phyloP scores from a whole-genome alignment of 2,329 filamentous ascomycete species.

The Purpureocillium takamizusanense region DNA sequence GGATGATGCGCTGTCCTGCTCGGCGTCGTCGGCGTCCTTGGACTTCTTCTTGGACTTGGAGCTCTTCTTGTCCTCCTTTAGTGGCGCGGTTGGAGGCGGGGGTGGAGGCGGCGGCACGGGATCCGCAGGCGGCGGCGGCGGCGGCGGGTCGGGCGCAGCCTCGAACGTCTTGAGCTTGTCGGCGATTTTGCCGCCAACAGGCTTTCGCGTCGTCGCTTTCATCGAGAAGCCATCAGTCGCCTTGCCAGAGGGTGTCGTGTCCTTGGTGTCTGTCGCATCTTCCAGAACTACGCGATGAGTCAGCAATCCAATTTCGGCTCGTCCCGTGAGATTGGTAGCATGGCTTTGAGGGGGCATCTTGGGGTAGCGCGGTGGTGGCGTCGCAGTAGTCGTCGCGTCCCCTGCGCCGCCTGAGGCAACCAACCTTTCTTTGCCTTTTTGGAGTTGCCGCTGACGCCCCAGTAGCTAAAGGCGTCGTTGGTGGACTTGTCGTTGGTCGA shows the following conservation, averaged over 20 bases:
- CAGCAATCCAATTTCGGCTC: constrained; percentile 38
- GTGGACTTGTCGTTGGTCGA: constrained; percentile 20
- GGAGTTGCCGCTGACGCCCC: constrained; percentile 33
- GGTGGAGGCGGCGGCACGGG: constrained; percentile 24
- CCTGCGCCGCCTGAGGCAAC: constrained; percentile 14
- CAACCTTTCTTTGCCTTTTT: constrained; percentile 36
- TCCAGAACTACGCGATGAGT: constrained; percentile 39
- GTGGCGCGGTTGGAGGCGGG: constrained; percentile 26
- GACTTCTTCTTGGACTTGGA: constrained; percentile 31
- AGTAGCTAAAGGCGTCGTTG: constrained; percentile 45
- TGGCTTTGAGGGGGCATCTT: constrained; percentile 5
- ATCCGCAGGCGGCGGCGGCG: constrained; percentile 23
- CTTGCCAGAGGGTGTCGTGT: constrained; percentile 29
- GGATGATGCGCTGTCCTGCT: constrained; percentile 19
- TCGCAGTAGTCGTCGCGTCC: no score
- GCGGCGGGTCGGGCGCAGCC: constrained; percentile 29
- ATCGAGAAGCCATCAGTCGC: constrained; percentile 24
- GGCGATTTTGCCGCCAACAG: constrained; percentile 41
- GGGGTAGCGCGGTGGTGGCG: constrained; percentile 5
- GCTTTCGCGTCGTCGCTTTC: constrained; percentile 36
- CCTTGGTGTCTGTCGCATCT: constrained; percentile 30
- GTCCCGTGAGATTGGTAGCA: constrained; percentile 15
- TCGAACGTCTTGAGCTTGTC: constrained; percentile 51
- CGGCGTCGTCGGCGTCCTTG: constrained; percentile 22
- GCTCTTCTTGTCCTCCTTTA: constrained; percentile 11